Evolutionary conservation across 164 flowering plant genomes (phyloP), one percentile per base, ranked within the genome.

Genomic region (Malania oleifera): DNA sequence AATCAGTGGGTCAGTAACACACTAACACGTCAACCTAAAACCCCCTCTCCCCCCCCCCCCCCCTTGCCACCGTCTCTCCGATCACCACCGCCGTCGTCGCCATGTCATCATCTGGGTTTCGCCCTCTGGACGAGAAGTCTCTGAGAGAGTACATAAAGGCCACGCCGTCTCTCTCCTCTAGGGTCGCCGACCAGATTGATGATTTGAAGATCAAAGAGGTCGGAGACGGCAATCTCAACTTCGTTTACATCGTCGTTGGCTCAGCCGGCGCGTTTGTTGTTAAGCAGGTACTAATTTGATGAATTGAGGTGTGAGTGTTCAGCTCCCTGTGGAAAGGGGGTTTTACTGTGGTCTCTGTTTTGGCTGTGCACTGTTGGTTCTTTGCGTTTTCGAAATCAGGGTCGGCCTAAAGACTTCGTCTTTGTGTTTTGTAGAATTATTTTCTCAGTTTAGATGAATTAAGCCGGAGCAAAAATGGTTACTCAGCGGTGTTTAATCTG

Each of bases 141-240:
- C 62, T 89, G 52, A 20, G 78, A 7, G 95, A 87, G 22, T 91
- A 87, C 80, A 80, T 89, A 12, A 78, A 82, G 58, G 71, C 83
- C 22, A 78, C 85, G 7, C 96, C 96, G 2, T 49, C 82, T 39
- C 75, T 91, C 9, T 63, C 66, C n/a, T 75, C 80, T 5, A 73
- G 69, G 75, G 75, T 91, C 5, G 92, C 84, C 0, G 66, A 68
- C 70, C 52, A 76, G 29, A 60, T 78, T 53, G 95, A 80, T 19
- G 80, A 62, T 19, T 47, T 93, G 62, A 47, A 60, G n/a, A 72
- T 92, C 62, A 82, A 78, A 68, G 98, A 93, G 71, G 90, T 93
- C 22, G 97, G 98, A 19, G 98, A 93, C 57, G 98, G 97, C 15
- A 85, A 85, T 66, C 82, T 82, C 56, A 82, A 85, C 64, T 82